Evolutionary conservation across 352 stramenopile genomes (phyloP).

Genomic region (Globisporangium radiosum): DNA sequence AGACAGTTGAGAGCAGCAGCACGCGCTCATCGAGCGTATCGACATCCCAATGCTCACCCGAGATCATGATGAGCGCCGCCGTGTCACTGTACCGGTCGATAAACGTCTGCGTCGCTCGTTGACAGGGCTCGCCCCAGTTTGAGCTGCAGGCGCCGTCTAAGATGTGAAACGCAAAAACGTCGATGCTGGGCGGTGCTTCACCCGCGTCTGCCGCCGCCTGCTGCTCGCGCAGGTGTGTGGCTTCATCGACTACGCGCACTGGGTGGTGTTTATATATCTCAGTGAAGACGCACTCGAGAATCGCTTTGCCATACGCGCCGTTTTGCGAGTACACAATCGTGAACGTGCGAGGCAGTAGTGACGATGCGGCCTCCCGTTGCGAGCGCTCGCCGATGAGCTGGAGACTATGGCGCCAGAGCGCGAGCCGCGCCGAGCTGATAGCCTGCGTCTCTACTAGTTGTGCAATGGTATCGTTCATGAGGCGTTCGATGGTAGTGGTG

Average conservation of each 20-base stretch:
- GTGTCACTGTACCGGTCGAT: constrained; percentile 4
- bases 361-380: not conserved
- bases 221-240: constrained; percentile 1
- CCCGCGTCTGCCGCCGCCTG: constrained; percentile 3
- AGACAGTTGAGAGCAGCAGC: constrained; percentile 24
- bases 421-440: constrained; percentile 13
- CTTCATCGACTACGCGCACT: constrained; percentile 24
- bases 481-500: not conserved
- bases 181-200: not conserved
- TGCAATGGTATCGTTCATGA: not conserved
- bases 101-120: constrained; percentile 3
- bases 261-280: constrained; percentile 16
- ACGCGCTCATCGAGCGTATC: constrained; percentile 24
- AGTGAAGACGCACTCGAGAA: constrained; percentile 30
- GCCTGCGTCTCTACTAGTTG: too few relatives aligned
- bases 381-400: not conserved
- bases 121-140: not conserved
- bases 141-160: too few relatives aligned
- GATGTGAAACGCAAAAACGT: constrained; percentile 33
- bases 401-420: constrained; percentile 27
- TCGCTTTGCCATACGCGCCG: constrained; percentile 5
- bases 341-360: constrained; percentile 8
- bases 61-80: constrained; percentile 22
- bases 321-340: constrained; percentile 16
- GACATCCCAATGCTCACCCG: constrained; percentile 19